Evolutionary conservation across 495 filamentous ascomycete genomes (phyloP).

Genomic region (Neurospora africana): DNA sequence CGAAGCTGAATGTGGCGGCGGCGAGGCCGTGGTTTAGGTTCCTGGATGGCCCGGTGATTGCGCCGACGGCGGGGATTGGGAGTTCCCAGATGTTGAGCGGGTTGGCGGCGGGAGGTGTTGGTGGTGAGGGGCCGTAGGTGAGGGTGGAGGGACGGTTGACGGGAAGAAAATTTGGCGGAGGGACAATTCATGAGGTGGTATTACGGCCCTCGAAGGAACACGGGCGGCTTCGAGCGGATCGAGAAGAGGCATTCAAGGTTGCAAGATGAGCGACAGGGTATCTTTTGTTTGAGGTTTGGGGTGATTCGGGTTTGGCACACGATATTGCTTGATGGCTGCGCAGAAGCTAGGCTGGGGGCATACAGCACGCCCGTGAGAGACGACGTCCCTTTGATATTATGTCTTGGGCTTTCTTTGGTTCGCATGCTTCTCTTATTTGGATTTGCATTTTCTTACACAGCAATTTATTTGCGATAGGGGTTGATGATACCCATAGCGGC

Average conservation of each 20-base stretch:
- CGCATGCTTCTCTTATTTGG: not conserved
- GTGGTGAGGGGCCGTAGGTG: not conserved
- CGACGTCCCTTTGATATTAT: not conserved
- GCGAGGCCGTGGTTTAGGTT: constrained; percentile 70
- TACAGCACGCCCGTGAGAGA: not conserved
- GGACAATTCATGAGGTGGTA: not conserved
- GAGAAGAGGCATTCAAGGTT: not conserved
- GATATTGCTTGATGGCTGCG: not conserved
- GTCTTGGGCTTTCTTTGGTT: not conserved
- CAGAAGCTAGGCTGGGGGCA: not conserved
- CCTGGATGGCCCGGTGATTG: constrained; percentile 29
- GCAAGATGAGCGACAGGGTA: not conserved
- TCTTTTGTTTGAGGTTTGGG: not conserved
- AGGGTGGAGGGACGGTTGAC: not conserved
- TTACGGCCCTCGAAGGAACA: not conserved
- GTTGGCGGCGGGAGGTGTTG: not conserved
- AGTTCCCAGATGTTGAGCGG: constrained; percentile 1
- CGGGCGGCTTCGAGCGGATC: not conserved
- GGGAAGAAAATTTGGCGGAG: not conserved
- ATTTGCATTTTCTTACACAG: not conserved
- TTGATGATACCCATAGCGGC: constrained; percentile 13
- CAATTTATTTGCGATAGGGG: not conserved
- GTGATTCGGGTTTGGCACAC: not conserved
- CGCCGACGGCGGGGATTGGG: not conserved
- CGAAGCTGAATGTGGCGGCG: constrained; percentile 77